These are phyloP conservation scores for Clarireedia monteithiana DNA, from an alignment of 2,329 filamentous ascomycete species.

Conservation along the genomic window DNA sequence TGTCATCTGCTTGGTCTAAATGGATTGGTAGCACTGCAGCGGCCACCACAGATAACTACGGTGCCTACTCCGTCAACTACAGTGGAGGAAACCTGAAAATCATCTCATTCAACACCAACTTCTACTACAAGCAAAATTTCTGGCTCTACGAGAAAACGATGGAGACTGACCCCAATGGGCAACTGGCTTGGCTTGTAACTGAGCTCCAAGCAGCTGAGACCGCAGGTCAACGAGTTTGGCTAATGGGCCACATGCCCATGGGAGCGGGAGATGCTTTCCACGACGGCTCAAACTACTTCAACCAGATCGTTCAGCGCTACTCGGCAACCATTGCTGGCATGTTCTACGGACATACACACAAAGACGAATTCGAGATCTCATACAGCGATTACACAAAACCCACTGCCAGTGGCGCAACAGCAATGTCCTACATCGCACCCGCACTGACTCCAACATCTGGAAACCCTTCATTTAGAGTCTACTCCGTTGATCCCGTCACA, in stretches of 20 bases:
- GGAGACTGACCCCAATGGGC: constrained; percentile 30
- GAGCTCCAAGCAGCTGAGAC: constrained; percentile 32
- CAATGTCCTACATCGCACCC: too few relatives aligned
- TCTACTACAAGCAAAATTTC: constrained; percentile 36
- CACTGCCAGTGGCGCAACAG: too few relatives aligned
- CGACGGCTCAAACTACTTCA: constrained; percentile 29
- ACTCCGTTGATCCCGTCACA: too few relatives aligned
- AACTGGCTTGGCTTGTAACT: constrained; percentile 31
- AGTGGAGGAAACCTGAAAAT: constrained; percentile 28
- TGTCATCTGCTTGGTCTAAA: constrained; percentile 28
- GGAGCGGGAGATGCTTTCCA: constrained; percentile 31
- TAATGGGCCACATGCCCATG: constrained; percentile 29
- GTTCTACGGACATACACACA: constrained; percentile 29
- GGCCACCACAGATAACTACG: constrained; percentile 26
- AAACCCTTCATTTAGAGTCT: too few relatives aligned
- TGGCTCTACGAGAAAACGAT: constrained; percentile 32
- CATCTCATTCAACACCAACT: constrained; percentile 36
- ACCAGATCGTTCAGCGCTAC: constrained; percentile 24
- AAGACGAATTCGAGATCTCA: constrained; percentile 18
- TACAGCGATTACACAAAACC: too few relatives aligned
- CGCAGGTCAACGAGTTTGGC: constrained; percentile 31
- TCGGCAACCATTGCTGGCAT: constrained; percentile 26
- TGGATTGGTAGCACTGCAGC: constrained; percentile 28
- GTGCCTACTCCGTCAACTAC: constrained; percentile 31
- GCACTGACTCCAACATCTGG: too few relatives aligned